Conservation (phyloP, 2,329 filamentous ascomycete genomes). For the Talaromyces sp. region DNA sequence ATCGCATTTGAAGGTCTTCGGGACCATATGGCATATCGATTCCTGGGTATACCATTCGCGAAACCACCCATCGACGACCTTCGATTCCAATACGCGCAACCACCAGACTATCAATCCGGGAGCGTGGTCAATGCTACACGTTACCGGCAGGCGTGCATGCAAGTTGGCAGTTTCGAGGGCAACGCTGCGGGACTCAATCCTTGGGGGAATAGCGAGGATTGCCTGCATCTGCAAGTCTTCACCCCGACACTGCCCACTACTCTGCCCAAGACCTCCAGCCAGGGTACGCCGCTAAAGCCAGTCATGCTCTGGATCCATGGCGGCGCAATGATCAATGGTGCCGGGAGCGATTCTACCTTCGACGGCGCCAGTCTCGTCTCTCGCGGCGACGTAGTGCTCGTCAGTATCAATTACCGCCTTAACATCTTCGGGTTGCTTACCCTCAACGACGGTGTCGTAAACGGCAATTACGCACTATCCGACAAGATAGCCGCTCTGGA, state of each 20-base stretch:
- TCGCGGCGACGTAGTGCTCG: conserved; percentile 47
- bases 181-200: conserved; percentile 15
- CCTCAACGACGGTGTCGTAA: conserved; percentile 38
- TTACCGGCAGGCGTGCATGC: conserved; percentile 31
- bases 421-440: conserved; percentile 51
- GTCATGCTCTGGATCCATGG: conserved; percentile 48
- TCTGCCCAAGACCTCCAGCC: conserved; percentile 17
- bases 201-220: conserved; percentile 26
- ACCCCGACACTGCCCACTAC: conserved; percentile 5
- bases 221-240: conserved; percentile 33
- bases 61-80: conserved; percentile 29
- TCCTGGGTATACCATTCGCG: conserved; percentile 30
- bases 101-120: conserved; percentile 17
- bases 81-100: conserved; percentile 28
- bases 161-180: conserved; percentile 20
- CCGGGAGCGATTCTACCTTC: conserved; percentile 30
- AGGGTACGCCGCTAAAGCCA: conserved; percentile 24
- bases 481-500: conserved; percentile 34
- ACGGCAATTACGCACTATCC: conserved; percentile 39
- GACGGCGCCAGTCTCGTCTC: conserved; percentile 36
- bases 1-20: conserved; percentile 12
- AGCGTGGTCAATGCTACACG: conserved; percentile 23
- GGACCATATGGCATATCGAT: conserved; percentile 17
- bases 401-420: conserved; percentile 45
- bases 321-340: conserved; percentile 44